These are phyloP conservation scores for Dictyostelium firmibasis DNA, from an alignment of 78 protist genomes.

Conservation along the genomic window DNA sequence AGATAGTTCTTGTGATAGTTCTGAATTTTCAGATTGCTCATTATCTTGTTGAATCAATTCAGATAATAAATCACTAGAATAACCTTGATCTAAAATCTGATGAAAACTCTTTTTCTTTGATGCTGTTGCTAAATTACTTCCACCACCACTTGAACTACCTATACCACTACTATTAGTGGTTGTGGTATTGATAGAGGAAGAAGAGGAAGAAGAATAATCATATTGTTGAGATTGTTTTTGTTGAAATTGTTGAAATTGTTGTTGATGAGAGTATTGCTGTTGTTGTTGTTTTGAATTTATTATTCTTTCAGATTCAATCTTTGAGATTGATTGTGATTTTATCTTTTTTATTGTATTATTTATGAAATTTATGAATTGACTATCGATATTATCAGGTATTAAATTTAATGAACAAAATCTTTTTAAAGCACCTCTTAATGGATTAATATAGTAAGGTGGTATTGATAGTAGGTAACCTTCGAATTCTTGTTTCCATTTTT, in stretches of 20 bases:
- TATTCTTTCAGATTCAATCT: background rate
- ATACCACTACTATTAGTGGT: background rate
- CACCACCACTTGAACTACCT: background rate
- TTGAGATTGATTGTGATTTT: background rate
- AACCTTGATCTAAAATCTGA: constrained; percentile 20
- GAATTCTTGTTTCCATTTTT: constrained; percentile 72
- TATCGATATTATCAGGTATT: constrained; percentile 33
- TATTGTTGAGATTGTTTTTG: background rate
- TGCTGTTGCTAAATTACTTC: background rate
- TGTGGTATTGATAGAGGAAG: background rate
- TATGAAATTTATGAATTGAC: constrained; percentile 7
- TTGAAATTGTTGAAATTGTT: background rate
- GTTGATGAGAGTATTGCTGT: constrained; percentile 29
- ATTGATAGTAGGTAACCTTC: constrained; percentile 46
- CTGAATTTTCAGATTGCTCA: background rate
- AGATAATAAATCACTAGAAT: background rate
- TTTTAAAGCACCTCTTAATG: constrained; percentile 47
- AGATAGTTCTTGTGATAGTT: background rate
- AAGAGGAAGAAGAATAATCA: background rate
- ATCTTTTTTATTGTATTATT: constrained; percentile 34
- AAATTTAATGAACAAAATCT: constrained; percentile 25
- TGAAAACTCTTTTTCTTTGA: constrained; percentile 8
- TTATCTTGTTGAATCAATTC: background rate
- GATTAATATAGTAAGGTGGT: constrained; percentile 61
- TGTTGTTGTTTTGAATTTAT: constrained; percentile 43